Percentiles rank a stretch among this genome's conserved stretches.
Conservation (phyloP, 495 filamentous ascomycete genomes). For the Amphirosellinia nigrospora region DNA sequence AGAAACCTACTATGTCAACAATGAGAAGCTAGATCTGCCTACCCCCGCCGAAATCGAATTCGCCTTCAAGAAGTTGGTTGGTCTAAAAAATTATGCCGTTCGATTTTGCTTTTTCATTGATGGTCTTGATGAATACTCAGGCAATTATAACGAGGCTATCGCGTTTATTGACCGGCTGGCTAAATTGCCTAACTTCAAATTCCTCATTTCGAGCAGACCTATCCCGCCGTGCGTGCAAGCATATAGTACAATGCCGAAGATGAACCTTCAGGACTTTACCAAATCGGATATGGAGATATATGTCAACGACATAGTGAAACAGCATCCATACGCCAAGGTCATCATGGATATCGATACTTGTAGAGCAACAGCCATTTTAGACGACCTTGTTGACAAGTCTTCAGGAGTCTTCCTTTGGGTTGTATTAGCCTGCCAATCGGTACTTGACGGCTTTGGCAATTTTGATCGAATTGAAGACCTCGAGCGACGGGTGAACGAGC, state of each 20-base stretch:
- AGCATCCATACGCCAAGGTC: background rate
- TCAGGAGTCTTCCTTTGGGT: constrained; percentile 1
- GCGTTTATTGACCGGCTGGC: background rate
- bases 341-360: no score
- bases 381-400: background rate
- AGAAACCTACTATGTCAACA: no score
- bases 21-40: no score
- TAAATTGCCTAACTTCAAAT: constrained; percentile 41
- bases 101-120: constrained; percentile 40
- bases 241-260: constrained; percentile 33
- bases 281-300: background rate
- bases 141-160: constrained; percentile 30
- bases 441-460: background rate
- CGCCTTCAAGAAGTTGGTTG: background rate
- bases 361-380: background rate
- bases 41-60: no score
- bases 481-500: no score
- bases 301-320: background rate
- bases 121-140: constrained; percentile 17
- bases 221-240: constrained; percentile 50
- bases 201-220: constrained; percentile 58
- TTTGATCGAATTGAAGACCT: no score
- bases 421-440: background rate
- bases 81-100: no score
- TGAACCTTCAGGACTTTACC: background rate